Evolutionary conservation across 306 rosid species (phyloP), one percentile per base, ranked within the genome.

Genomic region (Begonia loranthoides): DNA sequence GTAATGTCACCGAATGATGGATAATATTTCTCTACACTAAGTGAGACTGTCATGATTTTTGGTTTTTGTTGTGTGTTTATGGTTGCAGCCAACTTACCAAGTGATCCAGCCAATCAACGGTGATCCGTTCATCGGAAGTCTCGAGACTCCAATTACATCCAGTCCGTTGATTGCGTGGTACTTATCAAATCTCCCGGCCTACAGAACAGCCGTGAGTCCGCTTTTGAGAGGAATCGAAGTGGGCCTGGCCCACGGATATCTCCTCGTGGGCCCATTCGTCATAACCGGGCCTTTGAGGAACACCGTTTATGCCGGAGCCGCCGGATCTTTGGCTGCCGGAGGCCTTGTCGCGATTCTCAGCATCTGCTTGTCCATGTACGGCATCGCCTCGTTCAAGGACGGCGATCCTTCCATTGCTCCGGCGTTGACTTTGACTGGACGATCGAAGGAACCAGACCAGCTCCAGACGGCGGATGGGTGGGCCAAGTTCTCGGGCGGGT

Each of bases 111-210:
- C 99, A 14, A 85, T 90, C 70, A 90, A 90, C 16, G 99, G 99
- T 13, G 99, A 90, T 38, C 95, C 99, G 9, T 92, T 92, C 94
- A 86, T 92, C 14, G 99, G 99, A 63, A 92, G 96, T 60, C 77
- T 92, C 1, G 99, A 92, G 68, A 92, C 96, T 24, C 99, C 99
- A 16, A 77, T 92, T 3, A 86, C 99, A 46, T 92, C 99, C 10
- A 92, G 99, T 73, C 99, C 99, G 0, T 68, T 86, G 69, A 59
- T 92, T 15, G 99, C 96, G 1, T 86, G 99, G 96, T 86, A 78
- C 71, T 83, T 92, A 5, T 92, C 99, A 36, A 92, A 92, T 82
- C 84, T 92, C 12, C 99, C 99, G 5, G 99, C 82, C 45, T 90
- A 90, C 40, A 62, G 99, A 36, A 90, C 99, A 1, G 95, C 95